phyloP scores from a whole-genome alignment of 495 filamentous ascomycete genomes.

The Podospora bellae-mahoneyi region DNA sequence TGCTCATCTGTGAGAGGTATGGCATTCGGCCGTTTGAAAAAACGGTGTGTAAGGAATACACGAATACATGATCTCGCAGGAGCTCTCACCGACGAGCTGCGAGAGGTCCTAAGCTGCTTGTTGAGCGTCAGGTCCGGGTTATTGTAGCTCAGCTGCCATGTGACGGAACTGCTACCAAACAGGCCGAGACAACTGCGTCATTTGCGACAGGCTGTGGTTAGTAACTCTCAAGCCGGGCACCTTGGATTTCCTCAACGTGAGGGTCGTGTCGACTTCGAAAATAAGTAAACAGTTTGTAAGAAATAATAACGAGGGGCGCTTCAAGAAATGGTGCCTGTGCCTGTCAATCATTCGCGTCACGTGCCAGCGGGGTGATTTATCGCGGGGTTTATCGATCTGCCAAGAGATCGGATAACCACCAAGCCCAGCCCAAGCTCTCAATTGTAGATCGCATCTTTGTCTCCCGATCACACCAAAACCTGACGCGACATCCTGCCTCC shows the following conservation, averaged over 20 bases:
- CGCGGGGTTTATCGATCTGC: not conserved
- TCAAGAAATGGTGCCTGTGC: not conserved
- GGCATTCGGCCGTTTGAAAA: not conserved
- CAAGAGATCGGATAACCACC: constrained; percentile 4
- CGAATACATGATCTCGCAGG: not conserved
- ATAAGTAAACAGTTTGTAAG: not conserved
- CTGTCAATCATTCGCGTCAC: not conserved
- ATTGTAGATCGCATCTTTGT: not conserved
- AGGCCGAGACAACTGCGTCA: not conserved
- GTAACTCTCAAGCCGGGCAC: too few relatives aligned
- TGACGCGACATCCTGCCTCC: not conserved
- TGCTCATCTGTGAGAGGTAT: not conserved
- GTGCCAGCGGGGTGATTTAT: not conserved
- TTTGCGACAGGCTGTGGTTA: not conserved
- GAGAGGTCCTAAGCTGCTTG: not conserved
- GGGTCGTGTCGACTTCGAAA: too few relatives aligned
- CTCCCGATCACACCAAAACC: not conserved
- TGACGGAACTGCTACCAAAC: not conserved
- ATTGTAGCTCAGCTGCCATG: not conserved
- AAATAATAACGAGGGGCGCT: not conserved
- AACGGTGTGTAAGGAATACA: not conserved
- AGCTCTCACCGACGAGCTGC: not conserved
- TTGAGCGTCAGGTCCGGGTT: not conserved
- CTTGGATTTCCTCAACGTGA: too few relatives aligned
- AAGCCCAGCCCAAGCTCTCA: not conserved